Conservation (phyloP, 768 basidiomycete species). For the Postia placenta region DNA sequence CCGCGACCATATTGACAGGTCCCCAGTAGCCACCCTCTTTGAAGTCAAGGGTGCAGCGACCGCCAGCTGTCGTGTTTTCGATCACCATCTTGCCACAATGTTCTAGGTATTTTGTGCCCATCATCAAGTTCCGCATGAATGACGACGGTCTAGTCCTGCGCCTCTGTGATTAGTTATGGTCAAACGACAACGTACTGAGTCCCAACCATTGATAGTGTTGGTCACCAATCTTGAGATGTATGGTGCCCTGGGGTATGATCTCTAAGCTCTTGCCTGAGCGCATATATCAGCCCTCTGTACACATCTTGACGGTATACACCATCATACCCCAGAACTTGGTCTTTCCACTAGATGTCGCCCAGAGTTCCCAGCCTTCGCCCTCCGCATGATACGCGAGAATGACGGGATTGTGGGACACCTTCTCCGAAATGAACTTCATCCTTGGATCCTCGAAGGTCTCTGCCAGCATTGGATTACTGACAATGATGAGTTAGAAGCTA, state of each 20-base stretch:
- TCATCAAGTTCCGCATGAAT: constrained; percentile 85
- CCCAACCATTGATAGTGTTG: constrained; percentile 70
- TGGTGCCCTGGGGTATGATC: constrained; percentile 73
- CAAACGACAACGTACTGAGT: neutral
- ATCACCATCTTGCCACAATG: constrained; percentile 78
- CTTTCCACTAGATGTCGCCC: constrained; percentile 72
- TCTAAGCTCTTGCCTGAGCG: constrained; percentile 79
- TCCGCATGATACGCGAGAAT: constrained; percentile 84
- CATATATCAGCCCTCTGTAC: constrained; percentile 18
- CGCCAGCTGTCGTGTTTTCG: constrained; percentile 49
- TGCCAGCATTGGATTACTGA: constrained; percentile 79
- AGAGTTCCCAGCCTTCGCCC: constrained; percentile 70
- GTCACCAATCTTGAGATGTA: constrained; percentile 57
- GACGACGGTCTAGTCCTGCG: constrained; percentile 83
- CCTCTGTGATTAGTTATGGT: neutral
- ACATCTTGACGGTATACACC: constrained; percentile 7
- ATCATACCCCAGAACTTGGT: constrained; percentile 86
- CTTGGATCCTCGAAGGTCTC: constrained; percentile 84
- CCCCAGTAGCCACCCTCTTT: constrained; percentile 85
- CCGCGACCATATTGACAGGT: constrained; percentile 65
- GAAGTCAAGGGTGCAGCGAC: constrained; percentile 72
- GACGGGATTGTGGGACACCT: constrained; percentile 81
- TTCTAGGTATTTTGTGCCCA: constrained; percentile 87
- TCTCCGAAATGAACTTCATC: constrained; percentile 81
- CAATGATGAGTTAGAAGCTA: neutral